Conservation (phyloP, 176 grass and related monocot species). For the Oryza australiensis region DNA sequence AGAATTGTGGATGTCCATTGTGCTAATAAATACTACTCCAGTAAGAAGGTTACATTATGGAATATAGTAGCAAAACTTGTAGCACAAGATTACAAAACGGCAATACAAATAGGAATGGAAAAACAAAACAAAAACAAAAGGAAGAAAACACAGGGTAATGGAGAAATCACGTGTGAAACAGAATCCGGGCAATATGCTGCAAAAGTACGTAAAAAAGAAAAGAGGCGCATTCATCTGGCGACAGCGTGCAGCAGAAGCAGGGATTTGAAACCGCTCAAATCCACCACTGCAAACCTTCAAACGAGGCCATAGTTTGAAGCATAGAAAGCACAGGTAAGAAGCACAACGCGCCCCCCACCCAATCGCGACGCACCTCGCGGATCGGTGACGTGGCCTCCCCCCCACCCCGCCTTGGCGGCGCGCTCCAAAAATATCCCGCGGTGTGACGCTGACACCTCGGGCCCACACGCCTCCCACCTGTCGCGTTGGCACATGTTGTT, state of each 20-base stretch:
- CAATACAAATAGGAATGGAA: not conserved
- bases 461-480: not conserved
- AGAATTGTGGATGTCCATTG: too few relatives aligned
- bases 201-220: not conserved
- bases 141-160: too few relatives aligned
- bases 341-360: constrained; percentile 1
- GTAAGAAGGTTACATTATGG: too few relatives aligned
- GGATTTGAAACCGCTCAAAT: not conserved
- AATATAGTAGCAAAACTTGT: too few relatives aligned
- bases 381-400: constrained; percentile 62
- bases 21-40: too few relatives aligned
- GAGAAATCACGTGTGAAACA: too few relatives aligned
- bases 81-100: too few relatives aligned
- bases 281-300: not conserved
- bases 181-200: not conserved
- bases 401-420: too few relatives aligned
- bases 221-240: not conserved
- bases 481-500: constrained; percentile 23
- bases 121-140: not conserved
- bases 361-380: constrained; percentile 43
- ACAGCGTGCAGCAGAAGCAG: not conserved
- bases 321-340: constrained; percentile 40
- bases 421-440: not conserved
- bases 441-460: rapidly evolving
- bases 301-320: not conserved